Percentiles rank a stretch among this genome's conserved stretches.
These are phyloP conservation scores for Tetrahymena malaccensis DNA, from an alignment of 73 alveolate species.

Conservation along the genomic window DNA sequence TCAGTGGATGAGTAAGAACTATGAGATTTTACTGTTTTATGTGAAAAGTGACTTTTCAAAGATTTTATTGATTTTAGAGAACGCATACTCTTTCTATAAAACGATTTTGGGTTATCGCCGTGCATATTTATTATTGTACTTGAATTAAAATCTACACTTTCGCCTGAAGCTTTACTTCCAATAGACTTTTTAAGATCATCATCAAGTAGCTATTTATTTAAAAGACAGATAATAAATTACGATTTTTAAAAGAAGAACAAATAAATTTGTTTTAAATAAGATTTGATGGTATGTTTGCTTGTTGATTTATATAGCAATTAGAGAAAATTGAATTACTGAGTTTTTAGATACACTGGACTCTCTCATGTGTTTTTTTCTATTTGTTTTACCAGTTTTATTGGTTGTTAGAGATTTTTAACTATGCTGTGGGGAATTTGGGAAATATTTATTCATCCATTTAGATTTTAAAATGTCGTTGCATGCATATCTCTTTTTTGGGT, in stretches of 20 bases:
- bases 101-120: background rate
- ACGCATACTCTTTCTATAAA: background rate
- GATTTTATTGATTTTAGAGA: background rate
- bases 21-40: background rate
- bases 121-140: background rate
- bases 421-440: background rate
- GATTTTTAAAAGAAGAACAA: too few species aligned
- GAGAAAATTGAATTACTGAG: background rate
- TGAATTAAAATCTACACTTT: background rate
- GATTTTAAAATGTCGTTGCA: slow-evolving; percentile 15
- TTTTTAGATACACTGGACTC: background rate
- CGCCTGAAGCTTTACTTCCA: background rate
- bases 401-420: background rate
- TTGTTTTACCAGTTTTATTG: background rate
- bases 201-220: background rate
- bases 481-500: slow-evolving; percentile 25
- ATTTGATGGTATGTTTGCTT: too few species aligned
- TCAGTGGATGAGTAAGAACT: background rate
- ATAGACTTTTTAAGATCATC: background rate
- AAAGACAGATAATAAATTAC: background rate
- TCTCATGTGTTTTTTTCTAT: background rate
- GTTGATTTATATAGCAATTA: too few species aligned
- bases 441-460: slow-evolving; percentile 23
- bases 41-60: background rate
- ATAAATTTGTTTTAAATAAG: too few species aligned